Evolutionary conservation across 2,329 filamentous ascomycete species (phyloP).

Genomic region (Diaporthe capsici): DNA sequence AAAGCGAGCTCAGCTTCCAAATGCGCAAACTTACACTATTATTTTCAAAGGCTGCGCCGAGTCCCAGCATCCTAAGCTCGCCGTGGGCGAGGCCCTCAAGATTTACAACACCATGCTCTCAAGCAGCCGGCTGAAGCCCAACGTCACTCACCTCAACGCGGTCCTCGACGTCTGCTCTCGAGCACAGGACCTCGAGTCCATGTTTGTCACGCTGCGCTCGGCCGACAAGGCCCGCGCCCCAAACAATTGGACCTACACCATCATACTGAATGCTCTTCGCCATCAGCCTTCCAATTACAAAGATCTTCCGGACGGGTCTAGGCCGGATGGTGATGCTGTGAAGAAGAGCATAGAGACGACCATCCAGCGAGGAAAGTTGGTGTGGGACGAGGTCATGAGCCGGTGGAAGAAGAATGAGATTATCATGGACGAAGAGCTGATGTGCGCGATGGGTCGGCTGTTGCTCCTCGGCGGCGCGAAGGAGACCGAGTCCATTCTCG

Average conservation of each 20-base stretch:
- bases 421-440: constrained; percentile 81
- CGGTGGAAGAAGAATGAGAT: constrained; percentile 82
- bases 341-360: constrained; percentile 57
- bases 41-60: constrained; percentile 82
- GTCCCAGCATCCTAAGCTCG: constrained; percentile 69
- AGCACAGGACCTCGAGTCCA: constrained; percentile 80
- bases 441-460: constrained; percentile 84
- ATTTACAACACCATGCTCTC: constrained; percentile 83
- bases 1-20: constrained; percentile 86
- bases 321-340: constrained; percentile 50
- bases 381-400: constrained; percentile 86
- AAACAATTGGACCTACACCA: constrained; percentile 82
- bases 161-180: constrained; percentile 85
- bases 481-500: constrained; percentile 80
- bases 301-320: constrained; percentile 45
- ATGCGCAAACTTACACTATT: constrained; percentile 85
- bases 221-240: constrained; percentile 77
- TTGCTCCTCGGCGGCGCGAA: constrained; percentile 75
- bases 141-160: constrained; percentile 88
- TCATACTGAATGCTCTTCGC: constrained; percentile 83
- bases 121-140: constrained; percentile 75
- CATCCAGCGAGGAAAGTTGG: constrained; percentile 75
- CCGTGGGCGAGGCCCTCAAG: constrained; percentile 77
- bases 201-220: constrained; percentile 83
- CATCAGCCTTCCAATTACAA: constrained; percentile 54